Base-by-base conservation (phyloP, 2,329 filamentous ascomycete species). In the Penicillium sp. region DNA sequence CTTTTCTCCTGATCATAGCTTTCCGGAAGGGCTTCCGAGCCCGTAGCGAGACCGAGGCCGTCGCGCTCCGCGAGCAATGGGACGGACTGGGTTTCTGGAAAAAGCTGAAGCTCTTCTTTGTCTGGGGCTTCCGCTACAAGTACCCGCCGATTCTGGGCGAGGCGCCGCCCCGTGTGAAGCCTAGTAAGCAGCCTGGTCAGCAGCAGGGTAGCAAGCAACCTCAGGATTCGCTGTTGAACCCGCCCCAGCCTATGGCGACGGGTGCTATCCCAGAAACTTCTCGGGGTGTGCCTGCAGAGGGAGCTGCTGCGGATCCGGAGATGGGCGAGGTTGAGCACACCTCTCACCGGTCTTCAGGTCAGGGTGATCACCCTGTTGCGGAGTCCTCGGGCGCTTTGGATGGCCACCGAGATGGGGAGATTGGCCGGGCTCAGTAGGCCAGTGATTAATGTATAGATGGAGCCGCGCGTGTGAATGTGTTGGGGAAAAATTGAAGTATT, bases 81-180 rank as follows among this genome's bases (percentile, higher is more conserved):
- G 55, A 67, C 1, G 59, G 59, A 0, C 65, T 64, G 58, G 45
- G 61, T 20, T 57, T 65, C 37, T 60, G 67, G 57, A 65, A 55
- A 0, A 69, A 66, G 42, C 50, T 69, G 4, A 40, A 52, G 6
- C 57, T 71, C n/a, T 71, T 61, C 59, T 63, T 68, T 20, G 45
- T 61, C 18, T 68, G 68, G 65, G 69, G 69, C 0, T 71, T 71
- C 59, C 54, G 66, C 1, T 69, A 55, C 53, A 62, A 64, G 29
- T 71, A 71, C 53, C 69, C 68, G 23, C 50, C 59, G 5, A 62
- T 69, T 27, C 55, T 71, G 25, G 68, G 68, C 8, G 66, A 65
- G 2, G 64, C 67, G 0, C 69, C 69, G 20, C 53, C 60, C 0
- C 54, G 53, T 5, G 63, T 67, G 1, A 58, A 54, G 54, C 52